phyloP scores from a whole-genome alignment of 2,329 filamentous ascomycete genomes.

The Kalaharituber pfeilii region DNA sequence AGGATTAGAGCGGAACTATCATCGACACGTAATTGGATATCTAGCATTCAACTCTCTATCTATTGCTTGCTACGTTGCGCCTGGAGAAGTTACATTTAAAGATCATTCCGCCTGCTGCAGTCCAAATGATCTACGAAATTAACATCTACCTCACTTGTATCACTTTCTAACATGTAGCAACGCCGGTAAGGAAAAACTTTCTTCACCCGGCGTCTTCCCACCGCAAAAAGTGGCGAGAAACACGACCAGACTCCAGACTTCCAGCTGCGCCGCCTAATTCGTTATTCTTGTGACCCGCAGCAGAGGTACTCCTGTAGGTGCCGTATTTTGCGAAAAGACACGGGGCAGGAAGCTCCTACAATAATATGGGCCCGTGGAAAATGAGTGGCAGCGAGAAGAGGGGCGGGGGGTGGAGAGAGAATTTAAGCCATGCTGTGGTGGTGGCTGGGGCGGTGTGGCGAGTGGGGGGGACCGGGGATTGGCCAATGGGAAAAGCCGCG shows the following conservation, averaged over 20 bases:
- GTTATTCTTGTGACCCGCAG: background rate
- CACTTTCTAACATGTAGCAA: background rate
- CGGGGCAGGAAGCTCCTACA: background rate
- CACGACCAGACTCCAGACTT: background rate
- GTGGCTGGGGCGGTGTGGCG: background rate
- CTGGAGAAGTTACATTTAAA: no score
- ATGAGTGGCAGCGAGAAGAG: background rate
- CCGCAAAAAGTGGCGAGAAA: background rate
- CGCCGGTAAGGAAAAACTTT: background rate
- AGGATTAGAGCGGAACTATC: no score
- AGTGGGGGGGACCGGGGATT: background rate
- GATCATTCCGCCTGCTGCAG: no score
- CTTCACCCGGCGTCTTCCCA: background rate
- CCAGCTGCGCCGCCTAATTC: background rate
- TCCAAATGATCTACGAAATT: no score
- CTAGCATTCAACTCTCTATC: no score
- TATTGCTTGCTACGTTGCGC: no score
- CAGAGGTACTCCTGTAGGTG: background rate
- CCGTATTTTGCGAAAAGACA: no score
- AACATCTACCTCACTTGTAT: no score
- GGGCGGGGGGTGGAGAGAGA: background rate
- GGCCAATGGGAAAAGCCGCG: background rate
- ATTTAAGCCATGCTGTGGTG: background rate
- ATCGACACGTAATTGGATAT: no score
- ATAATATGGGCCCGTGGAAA: conserved; percentile 1